These are phyloP conservation scores for Boletus fagicola DNA, from an alignment of 768 basidiomycete genomes.

Conservation along the genomic window DNA sequence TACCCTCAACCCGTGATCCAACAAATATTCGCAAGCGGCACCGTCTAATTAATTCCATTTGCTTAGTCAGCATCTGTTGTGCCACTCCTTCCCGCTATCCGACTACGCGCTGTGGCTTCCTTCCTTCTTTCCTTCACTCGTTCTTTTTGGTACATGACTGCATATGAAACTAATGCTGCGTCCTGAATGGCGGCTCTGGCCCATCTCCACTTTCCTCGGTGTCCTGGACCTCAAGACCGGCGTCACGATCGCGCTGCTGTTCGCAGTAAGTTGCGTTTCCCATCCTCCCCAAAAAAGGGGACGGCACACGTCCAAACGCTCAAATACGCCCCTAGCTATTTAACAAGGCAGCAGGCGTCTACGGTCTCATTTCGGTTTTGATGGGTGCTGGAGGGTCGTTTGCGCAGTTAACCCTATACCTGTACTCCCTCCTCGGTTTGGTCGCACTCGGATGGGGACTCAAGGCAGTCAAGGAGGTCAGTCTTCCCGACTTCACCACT, in stretches of 20 bases:
- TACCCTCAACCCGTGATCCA: not conserved
- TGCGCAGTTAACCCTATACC: conserved; percentile 87
- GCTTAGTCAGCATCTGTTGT: conserved; percentile 20
- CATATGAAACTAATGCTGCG: conserved; percentile 79
- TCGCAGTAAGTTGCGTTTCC: conserved; percentile 61
- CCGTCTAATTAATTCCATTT: not conserved
- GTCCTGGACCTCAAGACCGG: conserved; percentile 93
- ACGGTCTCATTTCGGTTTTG: conserved; percentile 89
- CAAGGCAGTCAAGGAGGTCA: conserved; percentile 77
- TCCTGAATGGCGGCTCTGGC: conserved; percentile 81
- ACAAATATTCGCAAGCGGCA: too few relatives aligned
- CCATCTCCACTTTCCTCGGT: conserved; percentile 79
- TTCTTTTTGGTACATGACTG: conserved; percentile 31
- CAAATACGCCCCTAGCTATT: conserved; percentile 52
- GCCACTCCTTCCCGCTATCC: not conserved
- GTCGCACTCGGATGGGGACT: conserved; percentile 84
- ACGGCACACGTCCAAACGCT: conserved; percentile 1
- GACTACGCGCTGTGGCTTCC: not conserved
- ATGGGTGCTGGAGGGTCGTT: conserved; percentile 93
- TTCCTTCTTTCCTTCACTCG: conserved; percentile 5
- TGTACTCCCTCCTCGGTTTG: conserved; percentile 86
- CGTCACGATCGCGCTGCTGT: conserved; percentile 82
- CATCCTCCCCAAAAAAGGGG: not conserved
- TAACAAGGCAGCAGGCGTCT: conserved; percentile 98
- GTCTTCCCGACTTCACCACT: conserved; percentile 28